Conservation (phyloP, 345 rosid genomes). For the Trapa bicornis region DNA sequence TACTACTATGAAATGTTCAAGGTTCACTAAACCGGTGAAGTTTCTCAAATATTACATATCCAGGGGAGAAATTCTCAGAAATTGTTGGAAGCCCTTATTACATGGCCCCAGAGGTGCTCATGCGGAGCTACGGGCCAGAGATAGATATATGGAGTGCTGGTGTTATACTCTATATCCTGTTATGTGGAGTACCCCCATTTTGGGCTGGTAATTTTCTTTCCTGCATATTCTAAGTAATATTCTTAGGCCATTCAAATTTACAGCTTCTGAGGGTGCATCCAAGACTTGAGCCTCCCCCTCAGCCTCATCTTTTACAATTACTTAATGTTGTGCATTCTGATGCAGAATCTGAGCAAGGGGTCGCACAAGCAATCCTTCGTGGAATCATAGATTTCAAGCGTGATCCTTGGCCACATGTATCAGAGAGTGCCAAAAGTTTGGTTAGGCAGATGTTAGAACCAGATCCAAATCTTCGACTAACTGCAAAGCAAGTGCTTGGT, state of each 20-base stretch:
- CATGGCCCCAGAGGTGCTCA: slow-evolving; percentile 99
- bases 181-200: slow-evolving; percentile 98
- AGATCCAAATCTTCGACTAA: slow-evolving; percentile 80
- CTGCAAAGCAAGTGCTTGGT: slow-evolving; percentile 98
- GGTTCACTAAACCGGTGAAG: neutral
- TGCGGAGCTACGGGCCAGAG: slow-evolving; percentile 88
- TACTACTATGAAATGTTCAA: neutral
- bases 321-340: neutral
- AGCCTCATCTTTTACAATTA: neutral
- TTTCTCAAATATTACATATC: slow-evolving; percentile 6
- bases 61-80: slow-evolving; percentile 94
- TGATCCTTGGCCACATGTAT: slow-evolving; percentile 98
- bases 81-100: slow-evolving; percentile 99
- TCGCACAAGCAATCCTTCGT: slow-evolving; percentile 98
- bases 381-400: slow-evolving; percentile 93
- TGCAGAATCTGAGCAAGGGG: slow-evolving; percentile 99
- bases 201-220: slow-evolving; percentile 75
- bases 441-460: slow-evolving; percentile 98
- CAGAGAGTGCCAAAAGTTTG: slow-evolving; percentile 80
- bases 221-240: neutral
- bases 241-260: neutral
- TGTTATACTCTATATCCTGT: slow-evolving; percentile 85
- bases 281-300: too few relatives aligned
- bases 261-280: too few relatives aligned
- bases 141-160: slow-evolving; percentile 99